Percentiles rank a stretch among this genome's conserved stretches.
Conservation (phyloP, 2,329 filamentous ascomycete genomes). For the Talaromyces sp. region DNA sequence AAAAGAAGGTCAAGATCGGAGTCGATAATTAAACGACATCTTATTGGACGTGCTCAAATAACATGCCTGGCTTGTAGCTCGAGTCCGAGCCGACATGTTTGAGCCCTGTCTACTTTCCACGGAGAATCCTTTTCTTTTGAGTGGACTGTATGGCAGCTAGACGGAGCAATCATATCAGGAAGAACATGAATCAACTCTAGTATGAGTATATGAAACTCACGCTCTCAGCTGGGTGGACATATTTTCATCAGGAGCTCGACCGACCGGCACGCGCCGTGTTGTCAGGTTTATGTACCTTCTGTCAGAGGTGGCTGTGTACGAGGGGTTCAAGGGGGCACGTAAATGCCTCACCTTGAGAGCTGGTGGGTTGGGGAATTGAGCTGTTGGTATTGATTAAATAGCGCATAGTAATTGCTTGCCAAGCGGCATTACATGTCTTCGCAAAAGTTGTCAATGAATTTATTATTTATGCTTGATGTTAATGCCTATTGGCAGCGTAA, state of each 20-base stretch:
- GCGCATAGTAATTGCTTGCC: slow-evolving; percentile 7
- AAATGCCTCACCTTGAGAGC: slow-evolving; percentile 7
- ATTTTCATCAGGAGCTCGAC: not conserved
- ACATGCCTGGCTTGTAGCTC: slow-evolving; percentile 21
- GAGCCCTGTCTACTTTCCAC: slow-evolving; percentile 14
- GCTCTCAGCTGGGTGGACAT: not conserved
- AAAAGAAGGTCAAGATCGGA: slow-evolving; percentile 62
- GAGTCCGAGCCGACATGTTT: slow-evolving; percentile 20
- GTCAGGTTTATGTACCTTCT: slow-evolving; percentile 5
- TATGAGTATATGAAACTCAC: not conserved
- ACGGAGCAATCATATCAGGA: slow-evolving; percentile 13
- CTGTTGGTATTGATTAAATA: slow-evolving; percentile 2
- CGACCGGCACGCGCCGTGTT: slow-evolving; percentile 1
- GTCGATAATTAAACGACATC: slow-evolving; percentile 30
- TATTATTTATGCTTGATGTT: not conserved
- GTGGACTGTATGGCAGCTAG: slow-evolving; percentile 7
- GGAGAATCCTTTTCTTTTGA: not conserved
- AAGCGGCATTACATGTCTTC: not conserved
- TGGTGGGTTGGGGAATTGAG: not conserved
- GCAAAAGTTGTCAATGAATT: not conserved
- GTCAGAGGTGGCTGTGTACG: not conserved
- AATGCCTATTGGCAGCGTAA: not conserved
- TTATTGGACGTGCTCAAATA: slow-evolving; percentile 10
- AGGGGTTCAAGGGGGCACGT: not conserved
- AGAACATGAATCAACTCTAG: not conserved